A percentile compares a stretch with the other conserved stretches of the same genome.
Evolutionary conservation across 495 filamentous ascomycete species (phyloP).

Genomic region (Aspergillus campestris): DNA sequence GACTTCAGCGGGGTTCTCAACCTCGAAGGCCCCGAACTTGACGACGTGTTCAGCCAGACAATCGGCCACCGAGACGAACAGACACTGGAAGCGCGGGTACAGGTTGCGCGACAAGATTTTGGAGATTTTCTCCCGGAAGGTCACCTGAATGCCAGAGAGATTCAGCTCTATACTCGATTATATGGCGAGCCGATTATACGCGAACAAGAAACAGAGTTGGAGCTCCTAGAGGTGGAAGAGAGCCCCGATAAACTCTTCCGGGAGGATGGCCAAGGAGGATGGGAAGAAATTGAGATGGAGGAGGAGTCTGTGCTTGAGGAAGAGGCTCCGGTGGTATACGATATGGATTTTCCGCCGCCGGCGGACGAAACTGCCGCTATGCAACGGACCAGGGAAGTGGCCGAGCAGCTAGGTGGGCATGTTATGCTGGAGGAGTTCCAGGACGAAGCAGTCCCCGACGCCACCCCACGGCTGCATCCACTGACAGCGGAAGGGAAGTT

Average conservation of each 20-base stretch:
- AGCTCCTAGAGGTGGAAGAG: constrained; percentile 23
- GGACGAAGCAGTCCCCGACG: constrained; percentile 41
- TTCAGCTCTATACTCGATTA: constrained; percentile 65
- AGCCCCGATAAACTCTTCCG: constrained; percentile 40
- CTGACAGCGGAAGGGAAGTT: constrained; percentile 56
- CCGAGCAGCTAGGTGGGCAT: constrained; percentile 40
- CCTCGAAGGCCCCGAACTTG: constrained; percentile 13
- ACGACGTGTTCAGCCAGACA: constrained; percentile 13
- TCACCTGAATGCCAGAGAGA: constrained; percentile 60
- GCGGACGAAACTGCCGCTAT: constrained; percentile 25
- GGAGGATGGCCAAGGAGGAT: constrained; percentile 49
- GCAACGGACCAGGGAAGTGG: constrained; percentile 36
- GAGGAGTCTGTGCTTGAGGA: constrained; percentile 15
- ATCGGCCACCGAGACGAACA: constrained; percentile 23
- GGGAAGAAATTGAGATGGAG: constrained; percentile 51
- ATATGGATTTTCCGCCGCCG: constrained; percentile 27
- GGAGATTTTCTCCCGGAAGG: constrained; percentile 71
- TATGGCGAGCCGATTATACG: constrained; percentile 61
- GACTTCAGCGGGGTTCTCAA: constrained; percentile 15
- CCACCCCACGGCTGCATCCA: constrained; percentile 47
- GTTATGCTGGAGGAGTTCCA: constrained; percentile 39
- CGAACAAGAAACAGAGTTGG: constrained; percentile 29
- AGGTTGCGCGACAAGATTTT: constrained; percentile 61
- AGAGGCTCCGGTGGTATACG: constrained; percentile 27
- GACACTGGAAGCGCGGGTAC: constrained; percentile 55